Evolutionary conservation across 108 stramenopile genomes (phyloP), one percentile per base, ranked within the genome.

Genomic region (Seminavis robusta): DNA sequence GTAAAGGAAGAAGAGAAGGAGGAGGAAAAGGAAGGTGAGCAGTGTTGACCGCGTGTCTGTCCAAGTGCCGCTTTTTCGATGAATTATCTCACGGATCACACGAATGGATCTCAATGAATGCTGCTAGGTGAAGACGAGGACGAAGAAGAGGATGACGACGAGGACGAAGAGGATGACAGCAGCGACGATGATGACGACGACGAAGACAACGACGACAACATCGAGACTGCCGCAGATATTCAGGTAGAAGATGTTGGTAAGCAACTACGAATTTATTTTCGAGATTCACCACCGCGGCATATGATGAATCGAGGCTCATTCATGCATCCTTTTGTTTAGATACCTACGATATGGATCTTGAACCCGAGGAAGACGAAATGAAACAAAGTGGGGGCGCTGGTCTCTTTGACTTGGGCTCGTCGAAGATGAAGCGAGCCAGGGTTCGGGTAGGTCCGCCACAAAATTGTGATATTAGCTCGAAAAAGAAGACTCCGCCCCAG

Each of bases 391-490:
- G 24, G 16, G 8, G 16, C 9, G 11, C 44, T 19, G 17, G 23
- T 24, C 52, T 52, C 17, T 36, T 36, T 29, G 31, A 36, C n/a
- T n/a, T n/a, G n/a, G n/a, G n/a, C n/a, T n/a, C n/a, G 6, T 19
- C 33, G 3, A 24, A n/a, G 19, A 25, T 19, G 11, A 52, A 29
- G 7, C 32, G 26, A 41, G 11, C 24, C 4, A 45, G 71, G 17
- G 60, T 69, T 40, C 58, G 56, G 4, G 45, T 69, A 26, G 73
- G 70, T 15, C 74, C 80, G 2, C 45, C 61, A 34, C 80, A 81
- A 42, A 64, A 81, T 33, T 56, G 39, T 32, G 80, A 76, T 33
- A 71, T 44, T 34, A 47, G 63, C 29, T 70, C 63, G 4, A 20
- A 44, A 16, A 24, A 40, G 15, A 65, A 68, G 29, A 32, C 42